Conservation (phyloP, 2,329 filamentous ascomycete species). For the Penicillium sp. region DNA sequence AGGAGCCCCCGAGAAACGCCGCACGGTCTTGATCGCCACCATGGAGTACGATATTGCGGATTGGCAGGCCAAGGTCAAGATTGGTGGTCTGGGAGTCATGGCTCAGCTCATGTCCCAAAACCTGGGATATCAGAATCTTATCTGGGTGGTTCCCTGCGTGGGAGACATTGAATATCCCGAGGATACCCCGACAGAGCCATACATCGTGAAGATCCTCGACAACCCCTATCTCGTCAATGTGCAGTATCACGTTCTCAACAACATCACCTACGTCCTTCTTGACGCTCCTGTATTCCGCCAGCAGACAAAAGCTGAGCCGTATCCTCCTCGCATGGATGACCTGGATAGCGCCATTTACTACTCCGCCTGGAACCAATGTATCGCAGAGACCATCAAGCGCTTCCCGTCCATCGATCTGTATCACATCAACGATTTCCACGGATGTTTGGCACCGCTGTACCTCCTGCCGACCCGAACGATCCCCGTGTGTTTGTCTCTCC, state of each 20-base stretch:
- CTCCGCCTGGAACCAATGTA: slow-evolving; percentile 62
- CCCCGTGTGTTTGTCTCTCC: slow-evolving; percentile 56
- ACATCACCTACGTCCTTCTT: slow-evolving; percentile 62
- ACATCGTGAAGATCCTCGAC: slow-evolving; percentile 54
- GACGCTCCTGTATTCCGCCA: too few species aligned
- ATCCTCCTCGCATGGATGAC: too few species aligned
- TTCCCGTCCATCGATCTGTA: slow-evolving; percentile 54
- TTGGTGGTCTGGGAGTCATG: slow-evolving; percentile 63
- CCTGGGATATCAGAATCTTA: slow-evolving; percentile 53
- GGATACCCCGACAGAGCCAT: slow-evolving; percentile 52
- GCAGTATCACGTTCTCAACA: slow-evolving; percentile 55
- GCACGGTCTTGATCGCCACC: slow-evolving; percentile 58
- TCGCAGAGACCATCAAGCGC: slow-evolving; percentile 54
- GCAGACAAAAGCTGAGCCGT: too few species aligned
- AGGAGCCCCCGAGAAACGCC: slow-evolving; percentile 25
- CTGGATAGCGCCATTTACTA: slow-evolving; percentile 61
- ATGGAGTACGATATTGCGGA: slow-evolving; percentile 67
- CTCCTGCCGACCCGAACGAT: slow-evolving; percentile 52
- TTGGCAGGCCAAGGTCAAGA: slow-evolving; percentile 63
- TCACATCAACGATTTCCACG: slow-evolving; percentile 60
- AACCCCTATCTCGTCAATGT: slow-evolving; percentile 54
- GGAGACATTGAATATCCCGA: too few species aligned
- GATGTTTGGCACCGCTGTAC: slow-evolving; percentile 55
- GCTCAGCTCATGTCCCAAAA: slow-evolving; percentile 60
- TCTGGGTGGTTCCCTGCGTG: too few species aligned